Base-by-base conservation (phyloP, 129 eudicot genomes). In the Chrysanthemum lavandulifolium region DNA sequence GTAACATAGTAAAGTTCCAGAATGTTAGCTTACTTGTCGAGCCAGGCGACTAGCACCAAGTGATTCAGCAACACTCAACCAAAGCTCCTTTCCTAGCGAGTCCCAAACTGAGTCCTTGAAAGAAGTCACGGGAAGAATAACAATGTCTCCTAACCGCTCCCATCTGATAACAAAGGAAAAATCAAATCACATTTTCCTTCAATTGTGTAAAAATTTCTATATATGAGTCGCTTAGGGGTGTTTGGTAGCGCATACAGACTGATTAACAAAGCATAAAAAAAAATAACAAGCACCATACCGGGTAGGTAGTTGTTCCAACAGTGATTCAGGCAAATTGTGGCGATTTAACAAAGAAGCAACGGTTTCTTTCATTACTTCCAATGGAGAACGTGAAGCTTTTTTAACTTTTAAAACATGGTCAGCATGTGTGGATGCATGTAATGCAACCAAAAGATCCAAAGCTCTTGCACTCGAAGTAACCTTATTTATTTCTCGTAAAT, bases 101-200 rank as follows among this genome's bases (percentile, higher is more conserved):
- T 82, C 88, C 97, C 99, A 95, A 6, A 67, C 65, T 12, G 87
- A 82, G 85, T 95, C 97, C 61, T 78, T 83, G 69, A 95, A 95
- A 58, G 94, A 86, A 57, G 86, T 73, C 23, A 76, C 56, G 7
- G 99, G 97, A 74, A 95, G 97, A 73, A 95, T 94, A 73, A 86
- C 79, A 64, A 95, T 80, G 80, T 90, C 99, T 66, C 99, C 99
- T 53, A 95, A 89, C 64, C 94, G 82, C 74, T 95, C 97, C 97
- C 99, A 95, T 84, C 99, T 95, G 73, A 59, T n/a, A 61, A 50
- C 67, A 33, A 66, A 13, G 36, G 8, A 65, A 61, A 23, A 53
- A 9, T 21, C 71, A 50, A 68, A 33, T 43, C 13, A 14, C 16
- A 40, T 16, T 18, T 4, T 58, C 8, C 2, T 1, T 10, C 4